These are phyloP conservation scores for Chalciporus piperatus DNA, from an alignment of 768 basidiomycete species.

Conservation along the genomic window DNA sequence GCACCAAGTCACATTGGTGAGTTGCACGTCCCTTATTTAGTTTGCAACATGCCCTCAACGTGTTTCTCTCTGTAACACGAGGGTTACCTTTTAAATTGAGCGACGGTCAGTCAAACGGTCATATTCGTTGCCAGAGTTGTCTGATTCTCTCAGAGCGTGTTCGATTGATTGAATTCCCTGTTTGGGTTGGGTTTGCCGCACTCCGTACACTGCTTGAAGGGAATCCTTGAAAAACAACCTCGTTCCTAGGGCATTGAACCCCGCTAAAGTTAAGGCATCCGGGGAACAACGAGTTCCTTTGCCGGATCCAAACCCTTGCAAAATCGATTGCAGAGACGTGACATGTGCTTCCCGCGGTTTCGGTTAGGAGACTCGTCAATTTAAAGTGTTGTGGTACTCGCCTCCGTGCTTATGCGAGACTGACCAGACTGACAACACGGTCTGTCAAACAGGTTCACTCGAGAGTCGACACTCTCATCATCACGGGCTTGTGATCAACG, in stretches of 20 bases:
- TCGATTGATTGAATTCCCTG: no score
- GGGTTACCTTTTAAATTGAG: constrained; percentile 4
- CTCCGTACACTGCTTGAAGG: neutral
- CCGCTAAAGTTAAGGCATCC: neutral
- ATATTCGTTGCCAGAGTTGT: neutral
- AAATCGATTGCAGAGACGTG: neutral
- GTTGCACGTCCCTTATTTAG: neutral
- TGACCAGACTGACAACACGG: no score
- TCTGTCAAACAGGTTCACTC: no score
- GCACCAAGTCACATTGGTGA: neutral
- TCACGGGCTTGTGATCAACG: no score
- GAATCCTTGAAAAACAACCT: neutral
- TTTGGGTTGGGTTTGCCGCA: neutral
- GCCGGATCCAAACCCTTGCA: neutral
- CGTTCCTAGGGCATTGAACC: neutral
- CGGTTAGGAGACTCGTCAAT: neutral
- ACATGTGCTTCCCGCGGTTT: neutral
- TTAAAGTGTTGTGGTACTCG: constrained; percentile 3
- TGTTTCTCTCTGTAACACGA: constrained; percentile 3
- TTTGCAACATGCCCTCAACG: constrained; percentile 6
- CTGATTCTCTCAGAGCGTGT: no score
- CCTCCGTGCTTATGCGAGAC: neutral
- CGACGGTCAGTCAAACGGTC: neutral
- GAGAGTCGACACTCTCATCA: no score
- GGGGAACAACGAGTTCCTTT: neutral